A percentile compares a stretch with the other conserved stretches of the same genome.
Conservation (phyloP, 23 red algal genomes). For the Gracilaria gracilis region DNA sequence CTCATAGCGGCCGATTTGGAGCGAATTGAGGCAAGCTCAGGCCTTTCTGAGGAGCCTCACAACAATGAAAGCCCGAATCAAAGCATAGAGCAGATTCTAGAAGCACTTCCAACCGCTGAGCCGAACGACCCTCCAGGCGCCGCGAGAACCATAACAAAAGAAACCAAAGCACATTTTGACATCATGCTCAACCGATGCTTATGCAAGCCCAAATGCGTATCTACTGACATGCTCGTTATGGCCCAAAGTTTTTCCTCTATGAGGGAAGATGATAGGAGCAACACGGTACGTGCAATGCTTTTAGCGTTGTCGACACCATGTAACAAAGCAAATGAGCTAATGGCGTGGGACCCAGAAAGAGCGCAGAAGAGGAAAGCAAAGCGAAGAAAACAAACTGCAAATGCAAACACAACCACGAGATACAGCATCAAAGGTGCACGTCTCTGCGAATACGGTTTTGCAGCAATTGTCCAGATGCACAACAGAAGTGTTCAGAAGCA, state of each 20-base stretch:
- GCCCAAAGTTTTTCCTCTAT: neutral
- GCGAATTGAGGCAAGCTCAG: slow-evolving; percentile 7
- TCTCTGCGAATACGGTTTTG: neutral
- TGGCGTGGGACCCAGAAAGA: too few species aligned
- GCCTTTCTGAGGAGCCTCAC: slow-evolving; percentile 16
- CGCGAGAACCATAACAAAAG: too few species aligned
- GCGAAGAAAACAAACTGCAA: neutral
- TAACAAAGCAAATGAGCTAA: too few species aligned
- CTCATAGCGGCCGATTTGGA: neutral
- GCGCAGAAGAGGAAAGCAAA: too few species aligned
- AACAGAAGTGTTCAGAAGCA: neutral
- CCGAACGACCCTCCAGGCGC: too few species aligned
- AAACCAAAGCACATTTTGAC: too few species aligned
- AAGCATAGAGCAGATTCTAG: slow-evolving; percentile 30
- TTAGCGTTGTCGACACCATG: neutral
- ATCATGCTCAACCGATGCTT: too few species aligned
- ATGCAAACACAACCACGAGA: neutral
- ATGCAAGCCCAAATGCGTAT: too few species aligned
- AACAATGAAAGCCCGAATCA: slow-evolving; percentile 82
- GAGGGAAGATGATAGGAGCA: neutral
- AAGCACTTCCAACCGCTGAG: too few species aligned
- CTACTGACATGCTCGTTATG: neutral
- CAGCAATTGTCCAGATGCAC: neutral
- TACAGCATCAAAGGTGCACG: neutral
- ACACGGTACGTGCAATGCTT: slow-evolving; percentile 3